Percentiles rank a stretch among this genome's conserved stretches.
These are phyloP conservation scores for Eucalyptus tenuipes DNA, from an alignment of 345 rosid genomes.

Conservation along the genomic window DNA sequence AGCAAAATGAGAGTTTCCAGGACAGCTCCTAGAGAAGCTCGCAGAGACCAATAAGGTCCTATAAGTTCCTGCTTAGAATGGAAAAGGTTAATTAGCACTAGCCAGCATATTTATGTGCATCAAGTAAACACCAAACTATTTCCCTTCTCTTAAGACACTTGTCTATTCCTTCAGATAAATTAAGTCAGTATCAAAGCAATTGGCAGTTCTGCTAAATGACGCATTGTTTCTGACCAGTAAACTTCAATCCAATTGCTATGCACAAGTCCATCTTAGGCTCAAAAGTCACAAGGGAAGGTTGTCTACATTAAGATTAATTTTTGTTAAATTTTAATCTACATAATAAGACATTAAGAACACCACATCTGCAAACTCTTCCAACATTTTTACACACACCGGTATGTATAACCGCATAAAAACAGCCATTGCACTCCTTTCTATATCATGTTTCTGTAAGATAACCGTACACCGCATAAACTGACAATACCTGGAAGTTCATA, in stretches of 20 bases:
- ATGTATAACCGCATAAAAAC: background rate
- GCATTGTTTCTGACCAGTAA: background rate
- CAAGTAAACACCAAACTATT: background rate
- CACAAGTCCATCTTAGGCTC: background rate
- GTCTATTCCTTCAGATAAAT: background rate
- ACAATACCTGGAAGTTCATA: background rate
- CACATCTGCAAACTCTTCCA: background rate
- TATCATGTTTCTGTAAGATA: background rate
- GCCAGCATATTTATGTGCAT: background rate
- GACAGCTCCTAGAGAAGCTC: conserved; percentile 84
- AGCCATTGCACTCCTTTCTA: background rate
- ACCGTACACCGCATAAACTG: background rate
- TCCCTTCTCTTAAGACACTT: background rate
- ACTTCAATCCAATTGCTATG: background rate
- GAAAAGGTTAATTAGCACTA: background rate
- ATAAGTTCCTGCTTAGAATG: conserved; percentile 42
- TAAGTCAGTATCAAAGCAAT: background rate
- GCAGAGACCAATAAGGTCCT: conserved; percentile 87
- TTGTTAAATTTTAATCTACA: background rate
- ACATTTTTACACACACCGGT: background rate
- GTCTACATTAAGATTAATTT: background rate
- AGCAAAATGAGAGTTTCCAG: conserved; percentile 77
- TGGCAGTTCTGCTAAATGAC: background rate
- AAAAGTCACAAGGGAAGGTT: background rate
- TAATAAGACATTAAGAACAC: background rate